phyloP scores from a whole-genome alignment of 2,329 filamentous ascomycete species.

The Colletotrichum lupini region DNA sequence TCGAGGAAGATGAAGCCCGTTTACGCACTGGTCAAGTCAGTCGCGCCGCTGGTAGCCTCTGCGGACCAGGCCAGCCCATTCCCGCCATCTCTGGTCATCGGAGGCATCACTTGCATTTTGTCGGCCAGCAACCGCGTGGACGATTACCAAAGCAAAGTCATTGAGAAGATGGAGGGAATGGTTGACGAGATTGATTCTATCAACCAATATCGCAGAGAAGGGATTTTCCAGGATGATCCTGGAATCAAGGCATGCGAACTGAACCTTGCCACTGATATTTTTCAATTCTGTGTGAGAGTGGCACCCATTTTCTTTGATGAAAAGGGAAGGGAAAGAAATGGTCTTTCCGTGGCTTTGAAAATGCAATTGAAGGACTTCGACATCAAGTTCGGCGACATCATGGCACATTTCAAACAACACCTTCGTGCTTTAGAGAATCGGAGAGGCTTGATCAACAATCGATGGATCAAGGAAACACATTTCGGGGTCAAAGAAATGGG shows the following conservation, averaged over 20 bases:
- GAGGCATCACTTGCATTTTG: conserved; percentile 10
- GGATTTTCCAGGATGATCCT: neutral
- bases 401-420: neutral
- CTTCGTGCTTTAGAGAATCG: neutral
- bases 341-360: neutral
- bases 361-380: conserved; percentile 6
- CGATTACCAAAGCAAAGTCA: conserved; percentile 4
- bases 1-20: conserved; percentile 1
- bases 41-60: neutral
- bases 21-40: neutral
- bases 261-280: neutral
- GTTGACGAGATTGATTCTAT: neutral
- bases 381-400: neutral
- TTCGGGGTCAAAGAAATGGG: neutral
- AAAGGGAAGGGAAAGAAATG: neutral
- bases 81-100: conserved; percentile 2
- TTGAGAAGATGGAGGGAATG: conserved; percentile 2
- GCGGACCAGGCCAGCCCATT: neutral
- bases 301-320: neutral
- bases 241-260: neutral
- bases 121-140: neutral
- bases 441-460: neutral
- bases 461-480: neutral
- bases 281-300: neutral
- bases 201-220: neutral